phyloP scores from a whole-genome alignment of 164 flowering plant species.

The Tinospora cordifolia region DNA sequence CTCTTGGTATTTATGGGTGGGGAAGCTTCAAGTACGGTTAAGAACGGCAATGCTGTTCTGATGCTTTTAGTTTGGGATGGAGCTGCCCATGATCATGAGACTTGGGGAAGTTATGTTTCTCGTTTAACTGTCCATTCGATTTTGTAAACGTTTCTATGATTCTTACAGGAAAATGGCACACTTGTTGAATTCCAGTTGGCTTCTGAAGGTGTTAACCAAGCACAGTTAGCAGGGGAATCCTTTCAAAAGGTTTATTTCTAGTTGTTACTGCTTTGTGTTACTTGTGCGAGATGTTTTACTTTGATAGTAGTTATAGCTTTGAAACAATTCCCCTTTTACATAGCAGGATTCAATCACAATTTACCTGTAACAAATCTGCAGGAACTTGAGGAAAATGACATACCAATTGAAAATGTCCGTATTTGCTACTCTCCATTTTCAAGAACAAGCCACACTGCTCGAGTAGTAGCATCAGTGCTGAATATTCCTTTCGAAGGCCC shows the following conservation, averaged over 20 bases:
- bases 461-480: slow-evolving; percentile 62
- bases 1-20: no score
- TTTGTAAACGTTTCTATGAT: background rate
- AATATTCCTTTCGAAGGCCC: slow-evolving; percentile 67
- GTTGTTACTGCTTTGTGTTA: background rate
- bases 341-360: background rate
- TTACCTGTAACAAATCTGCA: slow-evolving; percentile 24
- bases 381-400: slow-evolving; percentile 52
- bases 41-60: no score
- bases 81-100: no score
- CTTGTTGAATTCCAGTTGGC: slow-evolving; percentile 58
- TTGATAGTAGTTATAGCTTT: background rate
- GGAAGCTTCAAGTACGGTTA: no score
- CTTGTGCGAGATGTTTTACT: background rate
- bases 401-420: slow-evolving; percentile 57
- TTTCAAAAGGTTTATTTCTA: slow-evolving; percentile 44
- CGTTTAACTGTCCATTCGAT: background rate
- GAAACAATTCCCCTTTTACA: background rate
- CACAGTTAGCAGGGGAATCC: slow-evolving; percentile 56
- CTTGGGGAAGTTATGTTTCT: background rate
- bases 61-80: no score
- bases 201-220: slow-evolving; percentile 74
- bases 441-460: slow-evolving; percentile 78
- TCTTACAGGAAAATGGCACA: slow-evolving; percentile 65
- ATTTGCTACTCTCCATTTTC: slow-evolving; percentile 96